These are phyloP conservation scores for Lachancea thermotolerans DNA, from an alignment of 805 yeast species.

Conservation along the genomic window DNA sequence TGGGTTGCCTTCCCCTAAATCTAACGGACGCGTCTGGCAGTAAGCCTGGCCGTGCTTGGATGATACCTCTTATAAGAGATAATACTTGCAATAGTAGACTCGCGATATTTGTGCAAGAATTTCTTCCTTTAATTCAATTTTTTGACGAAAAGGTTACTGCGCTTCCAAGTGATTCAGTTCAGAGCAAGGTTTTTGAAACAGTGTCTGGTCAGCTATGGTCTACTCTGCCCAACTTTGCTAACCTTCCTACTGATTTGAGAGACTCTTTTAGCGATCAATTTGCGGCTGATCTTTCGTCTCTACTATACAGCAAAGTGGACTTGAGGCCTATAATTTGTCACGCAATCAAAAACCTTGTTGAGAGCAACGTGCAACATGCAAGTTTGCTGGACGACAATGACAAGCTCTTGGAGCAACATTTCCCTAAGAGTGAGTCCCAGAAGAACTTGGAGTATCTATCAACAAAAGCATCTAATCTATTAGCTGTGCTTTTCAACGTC, in stretches of 20 bases:
- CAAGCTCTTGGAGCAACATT: slow-evolving; percentile 50
- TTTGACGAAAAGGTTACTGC: slow-evolving; percentile 44
- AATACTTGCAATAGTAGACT: slow-evolving; percentile 68
- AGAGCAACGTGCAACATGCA: slow-evolving; percentile 53
- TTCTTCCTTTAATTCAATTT: slow-evolving; percentile 58
- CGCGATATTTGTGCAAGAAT: slow-evolving; percentile 50
- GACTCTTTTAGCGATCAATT: slow-evolving; percentile 63
- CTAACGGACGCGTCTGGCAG: slow-evolving; percentile 46
- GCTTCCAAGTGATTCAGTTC: slow-evolving; percentile 51
- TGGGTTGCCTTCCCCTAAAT: slow-evolving; percentile 72
- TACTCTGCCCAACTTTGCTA: slow-evolving; percentile 80
- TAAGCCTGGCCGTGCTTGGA: slow-evolving; percentile 89
- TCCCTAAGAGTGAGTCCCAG: slow-evolving; percentile 50
- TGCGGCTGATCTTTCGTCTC: slow-evolving; percentile 68
- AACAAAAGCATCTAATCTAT: slow-evolving; percentile 60
- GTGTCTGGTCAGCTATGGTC: slow-evolving; percentile 91
- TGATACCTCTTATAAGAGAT: slow-evolving; percentile 85
- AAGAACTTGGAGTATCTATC: slow-evolving; percentile 57
- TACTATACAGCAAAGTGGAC: slow-evolving; percentile 67
- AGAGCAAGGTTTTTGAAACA: slow-evolving; percentile 73
- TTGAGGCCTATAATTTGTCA: slow-evolving; percentile 80
- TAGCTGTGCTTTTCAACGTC: slow-evolving; percentile 86
- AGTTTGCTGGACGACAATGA: slow-evolving; percentile 43
- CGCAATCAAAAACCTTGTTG: slow-evolving; percentile 69
- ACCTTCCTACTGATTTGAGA: slow-evolving; percentile 69